Evolutionary conservation across 305 asterid species (phyloP).

Genomic region (Fraxinus xanthoxyloides): DNA sequence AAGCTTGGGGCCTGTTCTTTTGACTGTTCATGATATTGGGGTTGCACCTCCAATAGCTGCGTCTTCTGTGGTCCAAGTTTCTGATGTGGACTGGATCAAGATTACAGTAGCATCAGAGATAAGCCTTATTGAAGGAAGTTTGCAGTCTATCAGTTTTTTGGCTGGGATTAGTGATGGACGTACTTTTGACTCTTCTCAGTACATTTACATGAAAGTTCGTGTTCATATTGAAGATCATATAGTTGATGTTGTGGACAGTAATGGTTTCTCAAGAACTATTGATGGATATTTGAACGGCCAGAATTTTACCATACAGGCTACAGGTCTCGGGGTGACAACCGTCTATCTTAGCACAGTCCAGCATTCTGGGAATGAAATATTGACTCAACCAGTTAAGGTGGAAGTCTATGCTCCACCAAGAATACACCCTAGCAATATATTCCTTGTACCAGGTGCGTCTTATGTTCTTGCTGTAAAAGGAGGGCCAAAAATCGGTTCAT

Average conservation of each 20-base stretch:
- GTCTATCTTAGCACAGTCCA: conserved; percentile 67
- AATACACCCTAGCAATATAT: conserved; percentile 62
- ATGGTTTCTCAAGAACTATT: conserved; percentile 28
- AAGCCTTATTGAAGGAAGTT: conserved; percentile 71
- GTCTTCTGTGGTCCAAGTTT: conserved; percentile 69
- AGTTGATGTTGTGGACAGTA: conserved; percentile 50
- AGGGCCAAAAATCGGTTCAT: conserved; percentile 72
- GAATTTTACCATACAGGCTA: conserved; percentile 56
- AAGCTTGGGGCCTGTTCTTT: conserved; percentile 67
- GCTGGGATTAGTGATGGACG: conserved; percentile 69
- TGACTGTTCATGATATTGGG: conserved; percentile 74
- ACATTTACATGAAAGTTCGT: conserved; percentile 56
- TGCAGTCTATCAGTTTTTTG: conserved; percentile 44
- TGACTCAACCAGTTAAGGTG: conserved; percentile 61
- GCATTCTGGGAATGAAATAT: conserved; percentile 64
- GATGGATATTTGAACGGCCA: conserved; percentile 45
- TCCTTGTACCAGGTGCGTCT: conserved; percentile 90
- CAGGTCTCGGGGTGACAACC: conserved; percentile 64
- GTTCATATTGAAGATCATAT: conserved; percentile 64
- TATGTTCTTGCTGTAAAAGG: conserved; percentile 70
- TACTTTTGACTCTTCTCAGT: conserved; percentile 71
- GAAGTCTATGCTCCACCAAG: conserved; percentile 86
- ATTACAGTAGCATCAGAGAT: conserved; percentile 58
- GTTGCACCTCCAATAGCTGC: conserved; percentile 74
- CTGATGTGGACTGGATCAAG: conserved; percentile 86